Evolutionary conservation across 2,329 filamentous ascomycete species (phyloP), one percentile per base, ranked within the genome.

Genomic region (Davidsoniella eucalypti): DNA sequence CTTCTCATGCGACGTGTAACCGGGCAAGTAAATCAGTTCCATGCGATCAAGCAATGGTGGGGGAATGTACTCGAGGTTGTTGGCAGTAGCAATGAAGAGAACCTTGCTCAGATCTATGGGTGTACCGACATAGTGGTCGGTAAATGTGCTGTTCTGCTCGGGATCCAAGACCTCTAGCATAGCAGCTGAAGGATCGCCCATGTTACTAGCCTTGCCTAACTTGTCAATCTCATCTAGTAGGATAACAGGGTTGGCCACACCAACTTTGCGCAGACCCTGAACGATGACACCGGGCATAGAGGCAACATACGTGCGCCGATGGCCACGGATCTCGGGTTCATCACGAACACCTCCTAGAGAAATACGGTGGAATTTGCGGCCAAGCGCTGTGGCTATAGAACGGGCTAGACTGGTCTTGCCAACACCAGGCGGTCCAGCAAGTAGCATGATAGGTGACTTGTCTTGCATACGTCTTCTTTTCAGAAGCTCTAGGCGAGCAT

Each of bases 231-330:
- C 92, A 61, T 98, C 92, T 10, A 98, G 78, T 43, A 98, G 68
- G 67, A 98, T 85, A 51, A 98, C 90, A 0, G 92, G 92, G 61
- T 98, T 98, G 2, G 87, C 79, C 17, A 96, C 90, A 44, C 88
- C 90, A 29, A 93, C 90, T 68, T 96, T 98, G 67, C 92, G 88
- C 50, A 98, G 64, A 0, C 90, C 92, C 62, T 87, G 88, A 26
- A 96, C 88, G 53, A 98, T 84, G 50, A 96, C 71, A 49, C 92
- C 92, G 8, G 92, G 92, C 90, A 98, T 95, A n/a, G 92, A 92
- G 18, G 92, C 92, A 52, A 98, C 92, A 61, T 98, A 98, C 0
- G 92, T 98, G 57, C 92, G 76, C 51, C 92, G 77, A 65, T 98
- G 92, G 8, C 92, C 92, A 53, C 92, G 78, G 54, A 98, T 96